Evolutionary conservation across 805 yeast species (phyloP).

Genomic region (Candida loeiensis): DNA sequence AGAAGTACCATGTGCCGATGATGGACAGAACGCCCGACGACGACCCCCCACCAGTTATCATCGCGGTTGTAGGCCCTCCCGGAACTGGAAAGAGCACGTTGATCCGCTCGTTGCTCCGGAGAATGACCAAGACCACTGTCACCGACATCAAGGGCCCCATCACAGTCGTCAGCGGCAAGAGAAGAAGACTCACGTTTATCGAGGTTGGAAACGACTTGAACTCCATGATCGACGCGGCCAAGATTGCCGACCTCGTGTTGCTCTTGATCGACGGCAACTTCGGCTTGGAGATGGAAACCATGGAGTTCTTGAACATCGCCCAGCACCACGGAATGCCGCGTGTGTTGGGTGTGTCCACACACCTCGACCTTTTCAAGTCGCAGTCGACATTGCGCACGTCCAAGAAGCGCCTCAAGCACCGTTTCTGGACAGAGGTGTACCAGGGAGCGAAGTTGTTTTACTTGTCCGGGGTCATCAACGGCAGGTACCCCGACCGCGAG

Average conservation of each 20-base stretch:
- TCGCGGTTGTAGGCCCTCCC: slow-evolving; percentile 97
- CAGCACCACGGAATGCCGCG: slow-evolving; percentile 99
- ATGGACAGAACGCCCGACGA: slow-evolving; percentile 96
- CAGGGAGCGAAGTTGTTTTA: slow-evolving; percentile 96
- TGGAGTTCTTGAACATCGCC: slow-evolving; percentile 94
- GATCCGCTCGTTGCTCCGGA: slow-evolving; percentile 80
- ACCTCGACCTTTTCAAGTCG: slow-evolving; percentile 87
- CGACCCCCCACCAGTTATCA: slow-evolving; percentile 94
- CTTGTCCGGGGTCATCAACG: slow-evolving; percentile 91
- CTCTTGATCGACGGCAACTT: slow-evolving; percentile 93
- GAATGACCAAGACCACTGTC: slow-evolving; percentile 83
- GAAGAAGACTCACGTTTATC: slow-evolving; percentile 85
- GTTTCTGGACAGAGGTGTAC: slow-evolving; percentile 99
- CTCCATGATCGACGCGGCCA: slow-evolving; percentile 95
- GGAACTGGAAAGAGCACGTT: slow-evolving; percentile 97
- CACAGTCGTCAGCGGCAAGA: slow-evolving; percentile 93
- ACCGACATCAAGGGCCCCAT: slow-evolving; percentile 92
- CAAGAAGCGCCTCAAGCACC: slow-evolving; percentile 83
- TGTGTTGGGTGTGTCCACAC: slow-evolving; percentile 92
- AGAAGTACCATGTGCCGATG: slow-evolving; percentile 93
- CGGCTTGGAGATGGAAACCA: slow-evolving; percentile 99
- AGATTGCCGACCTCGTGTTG: slow-evolving; percentile 88
- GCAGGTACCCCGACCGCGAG: slow-evolving; percentile 97
- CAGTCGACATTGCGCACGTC: slow-evolving; percentile 87
- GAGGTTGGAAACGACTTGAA: slow-evolving; percentile 92